A percentile compares a stretch with the other conserved stretches of the same genome.
phyloP scores from a whole-genome alignment of 2,329 filamentous ascomycete species.

The Fusarium sp. region DNA sequence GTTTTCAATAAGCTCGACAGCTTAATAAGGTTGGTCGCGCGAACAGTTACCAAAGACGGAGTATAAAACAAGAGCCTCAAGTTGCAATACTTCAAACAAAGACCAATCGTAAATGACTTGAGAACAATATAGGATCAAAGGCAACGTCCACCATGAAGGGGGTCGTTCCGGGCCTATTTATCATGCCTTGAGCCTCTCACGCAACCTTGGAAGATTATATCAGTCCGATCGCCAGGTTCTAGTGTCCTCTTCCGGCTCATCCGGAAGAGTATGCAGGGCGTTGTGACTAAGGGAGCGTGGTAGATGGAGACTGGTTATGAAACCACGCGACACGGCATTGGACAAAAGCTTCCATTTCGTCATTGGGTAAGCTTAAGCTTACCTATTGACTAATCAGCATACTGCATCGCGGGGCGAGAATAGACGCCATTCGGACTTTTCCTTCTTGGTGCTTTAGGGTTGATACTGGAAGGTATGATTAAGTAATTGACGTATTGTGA shows the following conservation, averaged over 20 bases:
- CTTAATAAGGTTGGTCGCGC: not conserved
- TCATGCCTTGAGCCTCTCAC: conserved; percentile 33
- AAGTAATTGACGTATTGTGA: conserved; percentile 19
- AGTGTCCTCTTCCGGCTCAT: conserved; percentile 40
- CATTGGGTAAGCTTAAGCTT: conserved; percentile 27
- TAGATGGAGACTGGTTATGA: conserved; percentile 40
- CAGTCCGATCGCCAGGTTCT: conserved; percentile 27
- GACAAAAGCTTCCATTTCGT: conserved; percentile 25
- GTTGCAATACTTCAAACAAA: not conserved
- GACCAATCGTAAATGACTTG: not conserved
- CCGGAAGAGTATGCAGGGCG: conserved; percentile 44
- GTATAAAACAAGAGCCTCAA: not conserved
- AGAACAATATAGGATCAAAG: conserved; percentile 3
- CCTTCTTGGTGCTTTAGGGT: conserved; percentile 8
- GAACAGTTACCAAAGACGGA: not conserved
- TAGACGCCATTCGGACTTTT: conserved; percentile 7
- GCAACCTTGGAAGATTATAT: conserved; percentile 20
- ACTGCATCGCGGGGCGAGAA: conserved; percentile 4
- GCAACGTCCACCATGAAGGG: not conserved
- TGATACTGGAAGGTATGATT: conserved; percentile 10
- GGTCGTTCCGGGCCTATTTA: conserved; percentile 38
- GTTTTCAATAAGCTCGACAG: not conserved
- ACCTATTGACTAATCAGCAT: conserved; percentile 23
- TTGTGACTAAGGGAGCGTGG: conserved; percentile 41
- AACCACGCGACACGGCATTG: conserved; percentile 42